phyloP scores from a whole-genome alignment of 495 filamentous ascomycete species.

The Filosporella fistucella region DNA sequence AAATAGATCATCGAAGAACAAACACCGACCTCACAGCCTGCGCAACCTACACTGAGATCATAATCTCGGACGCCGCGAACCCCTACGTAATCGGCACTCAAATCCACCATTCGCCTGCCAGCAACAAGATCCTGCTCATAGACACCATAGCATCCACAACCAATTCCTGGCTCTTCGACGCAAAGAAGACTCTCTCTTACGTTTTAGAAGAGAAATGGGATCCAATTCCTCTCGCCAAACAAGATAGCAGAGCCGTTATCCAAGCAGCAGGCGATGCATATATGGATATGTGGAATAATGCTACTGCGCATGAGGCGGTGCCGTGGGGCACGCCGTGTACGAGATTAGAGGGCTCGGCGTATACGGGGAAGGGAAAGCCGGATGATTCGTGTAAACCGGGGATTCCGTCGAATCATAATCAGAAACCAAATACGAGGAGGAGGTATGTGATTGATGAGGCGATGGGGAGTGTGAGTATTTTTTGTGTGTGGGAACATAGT shows the following conservation, averaged over 20 bases:
- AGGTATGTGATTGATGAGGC: constrained; percentile 26
- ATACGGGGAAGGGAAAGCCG: constrained; percentile 8
- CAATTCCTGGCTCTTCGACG: constrained; percentile 47
- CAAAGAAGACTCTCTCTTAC: constrained; percentile 41
- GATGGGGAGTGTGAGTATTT: constrained; percentile 22
- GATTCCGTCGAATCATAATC: constrained; percentile 16
- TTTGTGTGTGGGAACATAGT: constrained; percentile 21
- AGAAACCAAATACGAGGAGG: constrained; percentile 15
- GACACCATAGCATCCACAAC: constrained; percentile 38
- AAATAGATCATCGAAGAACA: constrained; percentile 42
- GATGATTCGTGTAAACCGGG: constrained; percentile 15
- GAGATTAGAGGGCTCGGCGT: constrained; percentile 18
- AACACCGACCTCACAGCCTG: constrained; percentile 43
- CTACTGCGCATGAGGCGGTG: constrained; percentile 10
- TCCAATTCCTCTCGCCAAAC: background rate
- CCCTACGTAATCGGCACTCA: constrained; percentile 48
- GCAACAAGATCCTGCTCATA: constrained; percentile 28
- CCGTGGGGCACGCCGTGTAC: constrained; percentile 24
- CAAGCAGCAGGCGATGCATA: constrained; percentile 19
- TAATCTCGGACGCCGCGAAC: constrained; percentile 34
- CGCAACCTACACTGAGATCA: constrained; percentile 48
- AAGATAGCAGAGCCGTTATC: constrained; percentile 1
- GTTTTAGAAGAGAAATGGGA: constrained; percentile 20
- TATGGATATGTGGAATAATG: constrained; percentile 24
- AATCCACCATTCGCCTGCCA: constrained; percentile 29